Conservation (phyloP, 495 filamentous ascomycete species). For the Polyplosphaeria fusca region DNA sequence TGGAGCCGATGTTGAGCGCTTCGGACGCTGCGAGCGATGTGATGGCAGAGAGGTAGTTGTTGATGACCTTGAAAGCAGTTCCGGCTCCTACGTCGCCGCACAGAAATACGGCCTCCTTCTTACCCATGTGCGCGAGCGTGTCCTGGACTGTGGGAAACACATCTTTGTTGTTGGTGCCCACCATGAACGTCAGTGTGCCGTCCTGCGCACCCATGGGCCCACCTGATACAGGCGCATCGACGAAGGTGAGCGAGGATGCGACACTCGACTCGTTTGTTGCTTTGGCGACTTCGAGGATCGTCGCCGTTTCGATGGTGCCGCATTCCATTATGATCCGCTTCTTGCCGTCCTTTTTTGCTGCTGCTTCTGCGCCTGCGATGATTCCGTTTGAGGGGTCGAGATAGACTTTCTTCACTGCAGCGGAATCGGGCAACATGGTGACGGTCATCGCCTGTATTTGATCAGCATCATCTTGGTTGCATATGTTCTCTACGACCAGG, state of each 20-base stretch:
- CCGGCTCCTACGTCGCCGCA: constrained; percentile 32
- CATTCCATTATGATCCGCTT: constrained; percentile 35
- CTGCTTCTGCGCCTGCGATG: constrained; percentile 20
- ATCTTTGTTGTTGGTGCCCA: constrained; percentile 25
- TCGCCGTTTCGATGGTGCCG: constrained; percentile 49
- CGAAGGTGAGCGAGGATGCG: constrained; percentile 18
- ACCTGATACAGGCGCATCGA: constrained; percentile 33
- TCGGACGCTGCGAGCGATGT: constrained; percentile 33
- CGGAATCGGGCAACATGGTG: constrained; percentile 30
- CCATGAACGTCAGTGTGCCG: constrained; percentile 34
- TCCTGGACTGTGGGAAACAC: constrained; percentile 20
- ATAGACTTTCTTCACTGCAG: constrained; percentile 32
- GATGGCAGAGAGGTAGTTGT: constrained; percentile 36
- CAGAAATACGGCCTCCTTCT: constrained; percentile 25
- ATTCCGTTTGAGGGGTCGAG: constrained; percentile 23
- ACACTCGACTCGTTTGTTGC: constrained; percentile 62
- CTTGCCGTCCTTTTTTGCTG: neutral
- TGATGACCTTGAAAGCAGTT: constrained; percentile 34
- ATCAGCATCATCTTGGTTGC: constrained; percentile 22
- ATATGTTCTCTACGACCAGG: constrained; percentile 21
- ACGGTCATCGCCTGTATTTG: constrained; percentile 22
- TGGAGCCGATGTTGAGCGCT: constrained; percentile 32
- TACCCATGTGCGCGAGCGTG: constrained; percentile 29
- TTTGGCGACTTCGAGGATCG: constrained; percentile 76
- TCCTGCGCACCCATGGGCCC: constrained; percentile 34